Conservation (phyloP, 176 grass and related monocot genomes). For the Oryza australiensis region DNA sequence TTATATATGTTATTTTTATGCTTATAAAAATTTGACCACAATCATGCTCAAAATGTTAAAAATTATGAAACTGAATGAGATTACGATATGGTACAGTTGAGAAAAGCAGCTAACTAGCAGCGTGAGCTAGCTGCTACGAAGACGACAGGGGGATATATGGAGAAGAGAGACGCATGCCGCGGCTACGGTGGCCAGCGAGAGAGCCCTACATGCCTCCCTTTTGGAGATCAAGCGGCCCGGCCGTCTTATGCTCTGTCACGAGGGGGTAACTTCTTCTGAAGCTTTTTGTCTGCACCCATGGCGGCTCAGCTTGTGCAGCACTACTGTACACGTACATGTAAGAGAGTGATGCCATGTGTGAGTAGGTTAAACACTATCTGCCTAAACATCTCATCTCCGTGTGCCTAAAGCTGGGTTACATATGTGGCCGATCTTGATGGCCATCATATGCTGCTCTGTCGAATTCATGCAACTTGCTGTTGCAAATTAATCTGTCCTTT, state of each 20-base stretch:
- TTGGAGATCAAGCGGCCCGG: conserved; percentile 20
- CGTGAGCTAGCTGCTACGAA: background rate
- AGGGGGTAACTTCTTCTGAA: conserved; percentile 20
- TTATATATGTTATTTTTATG: no score
- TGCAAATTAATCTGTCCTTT: background rate
- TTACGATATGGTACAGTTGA: no score
- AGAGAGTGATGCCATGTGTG: background rate
- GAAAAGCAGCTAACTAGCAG: no score
- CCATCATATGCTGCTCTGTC: conserved; percentile 4
- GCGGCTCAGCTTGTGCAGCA: background rate
- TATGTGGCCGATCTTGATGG: background rate
- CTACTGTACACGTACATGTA: background rate
- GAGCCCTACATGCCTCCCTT: conserved; percentile 22
- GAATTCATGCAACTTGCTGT: conserved; percentile 5
- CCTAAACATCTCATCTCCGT: conserved; percentile 27
- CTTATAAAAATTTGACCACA: no score
- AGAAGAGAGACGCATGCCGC: background rate
- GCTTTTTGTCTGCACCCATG: background rate
- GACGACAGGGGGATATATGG: background rate
- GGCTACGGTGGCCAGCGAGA: background rate
- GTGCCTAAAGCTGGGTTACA: conserved; percentile 10
- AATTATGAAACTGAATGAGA: no score
- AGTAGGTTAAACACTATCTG: conserved; percentile 20
- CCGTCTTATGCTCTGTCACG: conserved; percentile 44
- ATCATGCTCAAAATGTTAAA: no score